phyloP scores from a whole-genome alignment of 108 stramenopile species.

The Cyclotella cryptica region DNA sequence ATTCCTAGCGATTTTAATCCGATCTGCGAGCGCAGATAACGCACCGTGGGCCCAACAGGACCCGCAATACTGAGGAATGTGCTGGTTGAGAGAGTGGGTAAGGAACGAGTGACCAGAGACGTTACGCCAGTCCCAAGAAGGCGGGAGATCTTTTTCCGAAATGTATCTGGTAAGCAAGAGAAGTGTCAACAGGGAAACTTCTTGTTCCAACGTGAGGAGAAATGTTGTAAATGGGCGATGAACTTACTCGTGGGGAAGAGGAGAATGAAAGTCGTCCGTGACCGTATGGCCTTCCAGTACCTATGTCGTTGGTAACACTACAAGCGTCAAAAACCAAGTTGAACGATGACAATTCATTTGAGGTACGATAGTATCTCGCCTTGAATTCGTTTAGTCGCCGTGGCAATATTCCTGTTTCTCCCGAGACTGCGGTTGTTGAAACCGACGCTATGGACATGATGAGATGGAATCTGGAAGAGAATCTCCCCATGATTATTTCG shows the following conservation, averaged over 20 bases:
- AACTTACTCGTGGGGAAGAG: constrained; percentile 45
- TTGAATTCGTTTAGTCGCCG: constrained; percentile 34
- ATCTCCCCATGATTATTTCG: constrained; percentile 3
- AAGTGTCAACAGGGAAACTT: not conserved
- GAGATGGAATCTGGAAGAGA: not conserved
- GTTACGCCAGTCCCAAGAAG: constrained; percentile 73
- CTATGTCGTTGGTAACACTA: not conserved
- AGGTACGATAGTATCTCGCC: not conserved
- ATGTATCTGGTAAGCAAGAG: constrained; percentile 34
- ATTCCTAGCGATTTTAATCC: constrained; percentile 88
- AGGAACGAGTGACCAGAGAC: constrained; percentile 74
- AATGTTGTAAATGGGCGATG: not conserved
- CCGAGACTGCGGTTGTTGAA: not conserved
- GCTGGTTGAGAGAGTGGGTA: constrained; percentile 87
- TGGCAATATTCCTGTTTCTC: not conserved
- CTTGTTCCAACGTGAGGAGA: not conserved
- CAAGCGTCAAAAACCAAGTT: not conserved
- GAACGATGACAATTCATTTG: not conserved
- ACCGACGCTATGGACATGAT: not conserved
- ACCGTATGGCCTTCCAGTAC: constrained; percentile 36
- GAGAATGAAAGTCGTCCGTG: constrained; percentile 32
- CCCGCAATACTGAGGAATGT: constrained; percentile 74
- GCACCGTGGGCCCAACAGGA: constrained; percentile 52
- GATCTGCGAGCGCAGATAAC: constrained; percentile 82
- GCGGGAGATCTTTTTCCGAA: constrained; percentile 69